Percentiles rank a stretch among this genome's conserved stretches.
These are phyloP conservation scores for Boletus subparvulus DNA, from an alignment of 768 basidiomycete genomes.

Conservation along the genomic window DNA sequence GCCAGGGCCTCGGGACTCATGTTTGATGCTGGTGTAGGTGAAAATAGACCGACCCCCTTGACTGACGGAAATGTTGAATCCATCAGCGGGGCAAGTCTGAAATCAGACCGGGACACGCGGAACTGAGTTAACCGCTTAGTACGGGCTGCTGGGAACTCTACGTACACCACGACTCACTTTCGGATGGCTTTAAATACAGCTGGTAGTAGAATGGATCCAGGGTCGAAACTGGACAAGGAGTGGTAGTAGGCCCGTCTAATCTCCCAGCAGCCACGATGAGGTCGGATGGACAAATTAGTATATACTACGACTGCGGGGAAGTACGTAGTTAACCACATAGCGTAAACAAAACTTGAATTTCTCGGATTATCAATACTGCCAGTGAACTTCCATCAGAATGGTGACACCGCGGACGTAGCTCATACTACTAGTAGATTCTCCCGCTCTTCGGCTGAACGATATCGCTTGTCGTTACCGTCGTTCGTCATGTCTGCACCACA, in stretches of 20 bases:
- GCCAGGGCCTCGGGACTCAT: not conserved
- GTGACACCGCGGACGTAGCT: not conserved
- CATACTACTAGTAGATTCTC: not conserved
- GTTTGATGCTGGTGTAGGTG: not conserved
- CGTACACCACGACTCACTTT: not conserved
- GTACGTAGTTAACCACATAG: not conserved
- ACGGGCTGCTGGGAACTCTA: not conserved
- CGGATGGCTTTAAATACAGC: not conserved
- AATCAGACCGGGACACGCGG: not conserved
- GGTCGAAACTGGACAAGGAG: too few species aligned
- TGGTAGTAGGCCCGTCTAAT: too few species aligned
- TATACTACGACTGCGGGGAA: too few species aligned
- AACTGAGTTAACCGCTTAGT: not conserved
- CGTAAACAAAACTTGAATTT: too few species aligned
- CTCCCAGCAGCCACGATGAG: too few species aligned
- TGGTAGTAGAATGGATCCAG: too few species aligned
- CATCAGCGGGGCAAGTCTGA: not conserved
- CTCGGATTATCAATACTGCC: not conserved
- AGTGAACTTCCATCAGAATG: not conserved
- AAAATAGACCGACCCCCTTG: not conserved
- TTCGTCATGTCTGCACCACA: conserved; percentile 14
- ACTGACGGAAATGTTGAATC: not conserved
- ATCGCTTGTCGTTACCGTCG: not conserved
- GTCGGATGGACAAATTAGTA: too few species aligned
- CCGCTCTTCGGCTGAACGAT: not conserved